These are phyloP conservation scores for Fusarium nelsonii DNA, from an alignment of 2,329 filamentous ascomycete genomes.

Conservation along the genomic window DNA sequence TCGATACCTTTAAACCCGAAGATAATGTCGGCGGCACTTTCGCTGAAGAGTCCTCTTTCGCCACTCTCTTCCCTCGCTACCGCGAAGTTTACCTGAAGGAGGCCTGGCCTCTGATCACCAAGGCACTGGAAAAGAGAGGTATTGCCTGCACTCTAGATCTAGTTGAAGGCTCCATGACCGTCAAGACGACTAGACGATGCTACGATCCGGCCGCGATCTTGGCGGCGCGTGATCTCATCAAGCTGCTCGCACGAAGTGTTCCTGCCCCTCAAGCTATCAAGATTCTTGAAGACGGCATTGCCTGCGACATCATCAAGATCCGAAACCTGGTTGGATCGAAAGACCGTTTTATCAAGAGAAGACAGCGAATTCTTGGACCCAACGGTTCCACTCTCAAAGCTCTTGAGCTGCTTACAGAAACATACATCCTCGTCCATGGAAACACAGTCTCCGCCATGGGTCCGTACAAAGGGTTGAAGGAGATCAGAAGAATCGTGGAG, in stretches of 20 bases:
- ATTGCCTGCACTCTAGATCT: slow-evolving; percentile 94
- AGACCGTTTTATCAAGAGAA: slow-evolving; percentile 93
- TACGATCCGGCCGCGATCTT: slow-evolving; percentile 93
- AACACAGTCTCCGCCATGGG: slow-evolving; percentile 96
- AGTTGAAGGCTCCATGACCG: slow-evolving; percentile 95
- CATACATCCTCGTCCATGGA: slow-evolving; percentile 95
- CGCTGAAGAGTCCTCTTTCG: slow-evolving; percentile 91
- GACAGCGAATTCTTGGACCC: slow-evolving; percentile 92
- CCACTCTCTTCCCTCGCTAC: slow-evolving; percentile 92
- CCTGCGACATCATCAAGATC: slow-evolving; percentile 97
- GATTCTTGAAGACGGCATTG: slow-evolving; percentile 91
- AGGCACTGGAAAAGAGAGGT: slow-evolving; percentile 85
- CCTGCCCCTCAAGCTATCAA: slow-evolving; percentile 94
- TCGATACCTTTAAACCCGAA: slow-evolving; percentile 85
- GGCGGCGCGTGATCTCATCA: slow-evolving; percentile 94
- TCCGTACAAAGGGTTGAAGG: slow-evolving; percentile 91
- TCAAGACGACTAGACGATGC: slow-evolving; percentile 92
- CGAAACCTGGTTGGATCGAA: slow-evolving; percentile 91
- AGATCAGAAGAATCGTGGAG: slow-evolving; percentile 87
- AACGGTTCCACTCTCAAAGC: slow-evolving; percentile 94
- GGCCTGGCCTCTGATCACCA: slow-evolving; percentile 91
- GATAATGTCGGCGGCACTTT: slow-evolving; percentile 91
- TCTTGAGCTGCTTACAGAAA: slow-evolving; percentile 88
- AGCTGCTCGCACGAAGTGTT: slow-evolving; percentile 89
- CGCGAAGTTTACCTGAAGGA: slow-evolving; percentile 93